Evolutionary conservation across 768 basidiomycete genomes (phyloP), one percentile per base, ranked within the genome.

Genomic region (Lactarius sp.): DNA sequence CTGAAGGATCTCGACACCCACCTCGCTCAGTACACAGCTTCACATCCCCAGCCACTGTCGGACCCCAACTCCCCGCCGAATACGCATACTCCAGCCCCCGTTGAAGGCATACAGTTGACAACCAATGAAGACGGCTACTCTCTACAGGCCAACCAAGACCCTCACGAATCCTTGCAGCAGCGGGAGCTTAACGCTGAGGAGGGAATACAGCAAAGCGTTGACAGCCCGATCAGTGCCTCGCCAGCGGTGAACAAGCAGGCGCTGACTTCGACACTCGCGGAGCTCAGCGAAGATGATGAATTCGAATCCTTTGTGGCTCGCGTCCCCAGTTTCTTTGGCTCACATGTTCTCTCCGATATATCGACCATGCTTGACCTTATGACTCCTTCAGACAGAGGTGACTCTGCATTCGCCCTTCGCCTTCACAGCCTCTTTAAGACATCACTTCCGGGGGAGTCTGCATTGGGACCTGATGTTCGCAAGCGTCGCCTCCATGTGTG

Each of bases 321-420:
- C 20, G 46, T 54, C 44, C 52, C 52, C 20, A 33, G 39, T 46
- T 52, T 61, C 27, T 13, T 54, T 9, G 34, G n/a, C 31, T 46
- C 56, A 6, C 4, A 44, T 31, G 42, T 44, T 46, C 16, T 33
- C 42, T 20, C 56, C 27, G 27, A 46, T 8, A 46, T 22, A 46
- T 41, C 37, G 36, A 46, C 6, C 42, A 46, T 56, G 56, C 42
- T 56, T 13, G 56, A 55, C 20, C 53, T 55, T n/a, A 55, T 55
- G 42, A n/a, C 31, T n/a, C 31, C 56, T 56, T 46, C 42, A 33
- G 16, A 10, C 13, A 16, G 56, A n/a, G 18, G 42, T 27, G 56
- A 59, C n/a, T n/a, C 58, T 37, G 13, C 31, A 50, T 50, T 59
- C 16, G 46, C 46, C 47, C 14, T 41, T n/a, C 52, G 33, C 36